phyloP scores from a whole-genome alignment of 306 rosid species.

The Lablab purpureus region DNA sequence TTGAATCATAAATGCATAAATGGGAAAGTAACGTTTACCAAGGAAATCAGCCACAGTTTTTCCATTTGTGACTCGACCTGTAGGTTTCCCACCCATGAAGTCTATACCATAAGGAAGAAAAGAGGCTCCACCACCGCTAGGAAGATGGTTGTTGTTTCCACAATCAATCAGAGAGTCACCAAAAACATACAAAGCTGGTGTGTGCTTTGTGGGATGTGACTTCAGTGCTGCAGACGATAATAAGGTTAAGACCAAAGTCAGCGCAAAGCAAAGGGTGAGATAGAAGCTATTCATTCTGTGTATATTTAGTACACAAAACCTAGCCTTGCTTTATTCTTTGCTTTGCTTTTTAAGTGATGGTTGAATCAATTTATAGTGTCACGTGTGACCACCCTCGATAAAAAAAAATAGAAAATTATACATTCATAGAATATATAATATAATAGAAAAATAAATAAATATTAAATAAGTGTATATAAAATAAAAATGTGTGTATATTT shows the following conservation, averaged over 20 bases:
- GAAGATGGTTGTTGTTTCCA: slow-evolving; percentile 51
- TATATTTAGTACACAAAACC: no score
- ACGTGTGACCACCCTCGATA: no score
- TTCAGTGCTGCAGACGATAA: slow-evolving; percentile 6
- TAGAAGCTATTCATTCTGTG: slow-evolving; percentile 24
- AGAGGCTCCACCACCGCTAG: background rate
- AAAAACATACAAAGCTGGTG: slow-evolving; percentile 55
- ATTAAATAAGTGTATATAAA: no score
- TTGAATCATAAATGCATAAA: no score
- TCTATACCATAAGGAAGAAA: slow-evolving; percentile 55
- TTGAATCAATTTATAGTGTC: no score
- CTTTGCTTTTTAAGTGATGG: no score
- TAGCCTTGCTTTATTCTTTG: no score
- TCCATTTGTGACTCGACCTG: slow-evolving; percentile 54
- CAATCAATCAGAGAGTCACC: slow-evolving; percentile 55
- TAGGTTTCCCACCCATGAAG: slow-evolving; percentile 42
- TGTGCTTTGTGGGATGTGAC: background rate
- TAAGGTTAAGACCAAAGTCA: background rate
- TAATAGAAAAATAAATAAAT: no score
- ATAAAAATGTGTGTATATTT: no score
- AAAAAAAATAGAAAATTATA: no score
- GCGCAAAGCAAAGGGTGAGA: slow-evolving; percentile 26
- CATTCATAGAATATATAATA: no score
- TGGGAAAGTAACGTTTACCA: slow-evolving; percentile 35
- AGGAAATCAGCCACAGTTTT: slow-evolving; percentile 54